Percentiles rank a stretch among this genome's conserved stretches.
phyloP scores from a whole-genome alignment of 208 protist genomes.

The Blastocrithidia nonstop region DNA sequence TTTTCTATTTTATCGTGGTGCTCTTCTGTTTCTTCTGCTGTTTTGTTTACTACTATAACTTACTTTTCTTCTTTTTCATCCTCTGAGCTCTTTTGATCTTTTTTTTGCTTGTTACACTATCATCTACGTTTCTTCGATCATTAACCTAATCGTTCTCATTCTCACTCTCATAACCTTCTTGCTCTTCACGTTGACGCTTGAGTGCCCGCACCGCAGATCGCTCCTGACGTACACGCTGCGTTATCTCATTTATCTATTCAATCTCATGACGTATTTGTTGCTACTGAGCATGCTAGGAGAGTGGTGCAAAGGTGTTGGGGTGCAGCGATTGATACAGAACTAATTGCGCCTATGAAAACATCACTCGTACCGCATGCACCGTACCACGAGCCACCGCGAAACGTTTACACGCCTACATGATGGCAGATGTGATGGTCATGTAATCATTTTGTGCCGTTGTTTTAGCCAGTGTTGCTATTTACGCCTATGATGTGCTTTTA shows the following conservation, averaged over 20 bases:
- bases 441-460: constrained; percentile 11
- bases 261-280: constrained; percentile 60
- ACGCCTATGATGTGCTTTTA: not conserved
- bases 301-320: constrained; percentile 19
- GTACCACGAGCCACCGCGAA: constrained; percentile 46
- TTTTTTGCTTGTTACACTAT: constrained; percentile 11
- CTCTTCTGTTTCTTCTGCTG: not conserved
- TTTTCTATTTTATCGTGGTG: constrained; percentile 1
- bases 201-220: constrained; percentile 19
- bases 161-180: constrained; percentile 14
- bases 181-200: constrained; percentile 13
- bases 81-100: constrained; percentile 5
- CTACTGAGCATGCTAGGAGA: constrained; percentile 28
- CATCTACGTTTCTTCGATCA: not conserved
- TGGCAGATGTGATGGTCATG: constrained; percentile 14
- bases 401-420: constrained; percentile 37
- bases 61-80: constrained; percentile 17
- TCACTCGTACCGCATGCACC: constrained; percentile 39
- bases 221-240: constrained; percentile 33
- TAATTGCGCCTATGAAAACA: constrained; percentile 72
- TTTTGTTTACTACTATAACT: constrained; percentile 5
- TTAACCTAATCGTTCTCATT: constrained; percentile 1
- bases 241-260: constrained; percentile 54
- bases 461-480: constrained; percentile 6
- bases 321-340: constrained; percentile 49